Evolutionary conservation across 768 basidiomycete species (phyloP), one percentile per base, ranked within the genome.

Genomic region (Epithele typhae): DNA sequence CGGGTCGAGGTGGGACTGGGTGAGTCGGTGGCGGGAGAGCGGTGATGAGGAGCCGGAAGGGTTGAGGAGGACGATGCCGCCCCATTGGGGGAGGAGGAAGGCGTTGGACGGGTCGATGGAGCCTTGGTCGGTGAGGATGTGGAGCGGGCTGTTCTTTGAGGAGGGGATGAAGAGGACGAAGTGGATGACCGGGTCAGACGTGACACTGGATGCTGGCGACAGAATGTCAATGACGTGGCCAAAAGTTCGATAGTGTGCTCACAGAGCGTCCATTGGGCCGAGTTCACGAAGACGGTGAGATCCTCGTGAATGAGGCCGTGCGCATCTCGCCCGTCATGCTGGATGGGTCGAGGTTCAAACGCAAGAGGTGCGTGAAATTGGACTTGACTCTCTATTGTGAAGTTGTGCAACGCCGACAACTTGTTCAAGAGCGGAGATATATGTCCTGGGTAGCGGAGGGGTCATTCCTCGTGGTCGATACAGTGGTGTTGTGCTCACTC

Each of bases 261-360:
- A 93, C 94, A 92, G 40, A 99, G 61, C 11, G 86, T 87, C 96
- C 96, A 99, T 60, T 93, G 85, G 4, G 93, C 96, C 5, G 92
- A 92, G 59, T 99, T 99, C 34, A 99, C 75, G 59, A 99, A 99
- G 0, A 94, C 83, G 12, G 87, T 92, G 48, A 96, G 73, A 58
- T 95, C 83, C 54, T 93, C 92, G 41, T 81, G 79, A 1, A 78
- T 79, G 32, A 98, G 64, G 0, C 79, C 78, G 62, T 81, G 81
- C 8, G 63, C 59, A 6, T 61, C 66, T 22, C 68, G 59, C 7
- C 71, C 66, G 14, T 62, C 57, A 30, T 58, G 48, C 40, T 53
- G 45, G 3, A 76, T 37, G 5, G 61, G 49, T 6, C 56, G 61
- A 8, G 92, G 87, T 43, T 78, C 72, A 59, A 98, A 91, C 1